Evolutionary conservation across 371 early-diverging fungal species (phyloP), one percentile per base, ranked within the genome.

Genomic region (Nematocida ironsii): DNA sequence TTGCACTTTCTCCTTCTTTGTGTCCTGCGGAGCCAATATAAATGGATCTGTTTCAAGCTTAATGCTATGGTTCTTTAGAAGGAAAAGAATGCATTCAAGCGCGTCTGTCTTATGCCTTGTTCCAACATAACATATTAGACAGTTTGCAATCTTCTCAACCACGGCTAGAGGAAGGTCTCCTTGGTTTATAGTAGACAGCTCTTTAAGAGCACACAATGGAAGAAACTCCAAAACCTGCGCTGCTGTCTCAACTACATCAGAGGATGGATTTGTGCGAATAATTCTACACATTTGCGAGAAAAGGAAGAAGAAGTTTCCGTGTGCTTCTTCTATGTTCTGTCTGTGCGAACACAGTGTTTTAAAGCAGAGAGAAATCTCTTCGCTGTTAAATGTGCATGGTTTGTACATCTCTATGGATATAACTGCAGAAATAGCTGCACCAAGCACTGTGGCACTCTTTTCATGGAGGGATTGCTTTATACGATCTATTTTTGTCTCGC

Each of bases 231-330:
- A n/a, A 9, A 70, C 47, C 9, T n/a, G 40, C 50, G 56, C 16
- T 5, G 52, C 27, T 13, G 13, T 39, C 23, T 69, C 69, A 13
- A 71, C 5, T 9, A n/a, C 47, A 25, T 68, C 80, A 20, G n/a
- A 47, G 9, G 23, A 11, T 11, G 50, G 47, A 39, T 55, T 1
- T 5, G 40, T 82, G 23, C 80, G 16, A 11, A 75, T 44, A 48
- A 67, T 9, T 23, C 80, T 40, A 62, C 71, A 78, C 67, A 78
- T n/a, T 9, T 71, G 11, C 5, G 27, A n/a, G 40, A 78, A 78
- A 33, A 78, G 80, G 6, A 58, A 11, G 4, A 47, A 27, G 40
- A 78, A 78, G 45, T 70, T 70, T 40, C 55, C 80, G 3, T 16
- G n/a, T 2, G 27, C 52, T 54, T 70, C 80, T 62, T 78, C 80